A percentile compares a stretch with the other conserved stretches of the same genome.
These are phyloP conservation scores for Aspergillus nomiae DNA, from an alignment of 2,329 filamentous ascomycete species.

Conservation along the genomic window DNA sequence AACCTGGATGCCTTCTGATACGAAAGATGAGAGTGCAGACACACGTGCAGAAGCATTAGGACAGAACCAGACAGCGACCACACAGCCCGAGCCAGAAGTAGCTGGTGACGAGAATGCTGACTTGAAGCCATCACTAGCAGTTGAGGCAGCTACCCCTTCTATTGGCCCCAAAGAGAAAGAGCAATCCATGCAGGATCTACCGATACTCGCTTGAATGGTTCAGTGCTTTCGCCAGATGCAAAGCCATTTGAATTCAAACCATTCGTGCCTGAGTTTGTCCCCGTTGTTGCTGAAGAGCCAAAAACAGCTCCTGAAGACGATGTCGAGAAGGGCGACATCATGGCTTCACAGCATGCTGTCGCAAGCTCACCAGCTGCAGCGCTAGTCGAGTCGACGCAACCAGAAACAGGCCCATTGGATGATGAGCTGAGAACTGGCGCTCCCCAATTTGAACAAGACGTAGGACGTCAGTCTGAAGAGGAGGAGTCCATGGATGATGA, in stretches of 20 bases:
- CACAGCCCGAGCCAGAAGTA: slow-evolving; percentile 12
- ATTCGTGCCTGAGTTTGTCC: slow-evolving; percentile 32
- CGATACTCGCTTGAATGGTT: slow-evolving; percentile 41
- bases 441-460: slow-evolving; percentile 18
- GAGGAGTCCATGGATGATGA: slow-evolving; percentile 49
- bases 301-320: slow-evolving; percentile 20
- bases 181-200: slow-evolving; percentile 21
- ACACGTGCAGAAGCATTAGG: slow-evolving; percentile 53
- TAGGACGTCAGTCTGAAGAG: slow-evolving; percentile 24
- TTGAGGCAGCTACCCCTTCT: slow-evolving; percentile 7
- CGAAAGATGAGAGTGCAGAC: slow-evolving; percentile 49
- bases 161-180: slow-evolving; percentile 7
- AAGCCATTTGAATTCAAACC: slow-evolving; percentile 64
- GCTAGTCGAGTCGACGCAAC: slow-evolving; percentile 15
- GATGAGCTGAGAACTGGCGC: slow-evolving; percentile 6
- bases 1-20: slow-evolving; percentile 64
- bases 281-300: slow-evolving; percentile 18
- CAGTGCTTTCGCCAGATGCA: slow-evolving; percentile 70
- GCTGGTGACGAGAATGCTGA: slow-evolving; percentile 15
- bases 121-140: slow-evolving; percentile 13
- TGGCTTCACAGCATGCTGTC: slow-evolving; percentile 40
- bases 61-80: slow-evolving; percentile 14
- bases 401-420: slow-evolving; percentile 8
- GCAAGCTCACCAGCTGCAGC: slow-evolving; percentile 25
- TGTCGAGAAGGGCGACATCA: slow-evolving; percentile 29